Conservation (phyloP, 768 basidiomycete genomes). For the Leccinum longicurvipes region DNA sequence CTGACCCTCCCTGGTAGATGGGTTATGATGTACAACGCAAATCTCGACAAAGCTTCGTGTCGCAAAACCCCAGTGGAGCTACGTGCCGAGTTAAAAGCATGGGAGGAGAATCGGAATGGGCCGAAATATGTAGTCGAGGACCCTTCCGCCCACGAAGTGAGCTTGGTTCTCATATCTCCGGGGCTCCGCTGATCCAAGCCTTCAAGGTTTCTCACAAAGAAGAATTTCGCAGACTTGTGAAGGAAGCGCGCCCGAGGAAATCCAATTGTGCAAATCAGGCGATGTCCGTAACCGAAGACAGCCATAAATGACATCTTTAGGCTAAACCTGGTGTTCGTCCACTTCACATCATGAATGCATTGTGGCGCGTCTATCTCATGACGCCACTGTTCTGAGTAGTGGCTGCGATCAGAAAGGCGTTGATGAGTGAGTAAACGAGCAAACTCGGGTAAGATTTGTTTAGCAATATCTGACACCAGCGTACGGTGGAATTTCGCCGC, state of each 20-base stretch:
- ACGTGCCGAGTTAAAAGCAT: constrained; percentile 49
- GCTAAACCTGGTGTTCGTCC: not conserved
- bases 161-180: not conserved
- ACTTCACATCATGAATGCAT: not conserved
- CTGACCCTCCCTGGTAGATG: constrained; percentile 42
- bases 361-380: not conserved
- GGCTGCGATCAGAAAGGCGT: not conserved
- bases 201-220: constrained; percentile 24
- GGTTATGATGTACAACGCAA: constrained; percentile 69
- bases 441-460: constrained; percentile 8
- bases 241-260: constrained; percentile 35
- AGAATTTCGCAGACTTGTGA: constrained; percentile 35
- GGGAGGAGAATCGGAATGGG: constrained; percentile 51
- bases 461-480: not conserved
- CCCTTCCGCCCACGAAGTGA: constrained; percentile 39
- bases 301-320: constrained; percentile 31
- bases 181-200: not conserved
- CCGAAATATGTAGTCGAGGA: constrained; percentile 36
- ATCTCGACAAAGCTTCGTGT: constrained; percentile 54
- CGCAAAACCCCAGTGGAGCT: constrained; percentile 49
- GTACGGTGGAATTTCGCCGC: not conserved
- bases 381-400: not conserved
- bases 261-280: constrained; percentile 16
- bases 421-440: not conserved
- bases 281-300: constrained; percentile 33